These are phyloP conservation scores for Cyclotella baltica DNA, from an alignment of 108 stramenopile species.

Conservation along the genomic window DNA sequence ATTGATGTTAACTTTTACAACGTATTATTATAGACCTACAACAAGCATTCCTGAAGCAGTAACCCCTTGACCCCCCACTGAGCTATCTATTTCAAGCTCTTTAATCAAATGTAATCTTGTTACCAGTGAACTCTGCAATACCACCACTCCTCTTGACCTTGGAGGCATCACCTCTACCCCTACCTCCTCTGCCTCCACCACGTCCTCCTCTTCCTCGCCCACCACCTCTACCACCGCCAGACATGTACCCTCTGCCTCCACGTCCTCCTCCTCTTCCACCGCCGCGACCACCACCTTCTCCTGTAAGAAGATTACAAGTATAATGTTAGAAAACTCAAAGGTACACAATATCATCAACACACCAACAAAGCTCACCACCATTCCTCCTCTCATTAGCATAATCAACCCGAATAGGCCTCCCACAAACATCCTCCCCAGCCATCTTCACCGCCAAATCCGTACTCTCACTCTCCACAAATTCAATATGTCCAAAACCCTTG, in stretches of 20 bases:
- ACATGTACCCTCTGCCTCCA: constrained; percentile 69
- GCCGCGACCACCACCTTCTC: constrained; percentile 64
- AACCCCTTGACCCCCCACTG: background rate
- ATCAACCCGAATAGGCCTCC: constrained; percentile 92
- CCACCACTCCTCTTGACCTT: constrained; percentile 76
- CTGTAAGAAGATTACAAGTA: constrained; percentile 16
- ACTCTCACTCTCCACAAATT: constrained; percentile 88
- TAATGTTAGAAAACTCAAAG: background rate
- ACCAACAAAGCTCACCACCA: constrained; percentile 52
- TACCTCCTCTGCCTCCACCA: constrained; percentile 66
- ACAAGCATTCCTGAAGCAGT: background rate
- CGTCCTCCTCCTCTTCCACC: constrained; percentile 77
- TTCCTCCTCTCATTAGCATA: constrained; percentile 77
- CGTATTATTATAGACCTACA: background rate
- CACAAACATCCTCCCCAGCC: constrained; percentile 88
- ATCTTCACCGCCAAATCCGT: constrained; percentile 90
- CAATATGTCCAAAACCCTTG: constrained; percentile 97
- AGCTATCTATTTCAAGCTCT: background rate
- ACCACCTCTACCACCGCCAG: constrained; percentile 73
- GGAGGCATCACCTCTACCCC: constrained; percentile 40
- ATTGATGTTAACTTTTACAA: background rate
- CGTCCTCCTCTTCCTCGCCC: constrained; percentile 73
- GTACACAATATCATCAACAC: background rate
- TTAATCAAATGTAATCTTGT: constrained; percentile 94
- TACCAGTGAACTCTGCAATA: constrained; percentile 88